A percentile compares a stretch with the other conserved stretches of the same genome.
Conservation (phyloP, 2,329 filamentous ascomycete genomes). For the Drechmeria coniospora region DNA sequence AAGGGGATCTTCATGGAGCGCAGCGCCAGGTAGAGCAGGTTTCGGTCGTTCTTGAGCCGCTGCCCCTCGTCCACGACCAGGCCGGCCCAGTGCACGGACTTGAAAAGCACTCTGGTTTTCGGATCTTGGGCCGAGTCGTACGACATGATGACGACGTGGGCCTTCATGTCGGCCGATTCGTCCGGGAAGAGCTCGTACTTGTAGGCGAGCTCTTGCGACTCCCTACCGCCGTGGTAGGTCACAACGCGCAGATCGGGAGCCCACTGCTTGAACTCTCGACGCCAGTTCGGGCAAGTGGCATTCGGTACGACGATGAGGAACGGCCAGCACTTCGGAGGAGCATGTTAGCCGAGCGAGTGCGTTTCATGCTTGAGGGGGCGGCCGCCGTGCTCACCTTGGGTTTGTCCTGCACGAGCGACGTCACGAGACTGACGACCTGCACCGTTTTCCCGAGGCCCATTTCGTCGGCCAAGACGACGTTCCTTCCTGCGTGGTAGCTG, state of each 20-base stretch:
- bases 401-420: slow-evolving; percentile 51
- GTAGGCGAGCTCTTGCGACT: slow-evolving; percentile 61
- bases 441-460: slow-evolving; percentile 98
- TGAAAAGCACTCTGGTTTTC: slow-evolving; percentile 49
- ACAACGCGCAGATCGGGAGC: slow-evolving; percentile 73
- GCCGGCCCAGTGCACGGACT: slow-evolving; percentile 64
- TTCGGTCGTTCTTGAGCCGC: slow-evolving; percentile 84
- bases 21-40: slow-evolving; percentile 62
- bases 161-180: slow-evolving; percentile 52
- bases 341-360: background rate
- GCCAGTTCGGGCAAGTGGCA: slow-evolving; percentile 94
- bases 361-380: no score
- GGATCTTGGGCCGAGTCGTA: slow-evolving; percentile 79
- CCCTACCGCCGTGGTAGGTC: slow-evolving; percentile 72
- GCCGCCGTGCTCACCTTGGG: slow-evolving; percentile 24
- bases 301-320: slow-evolving; percentile 91
- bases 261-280: slow-evolving; percentile 90
- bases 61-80: slow-evolving; percentile 92
- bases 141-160: slow-evolving; percentile 86
- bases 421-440: slow-evolving; percentile 72
- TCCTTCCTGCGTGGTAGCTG: slow-evolving; percentile 70
- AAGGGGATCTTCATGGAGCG: slow-evolving; percentile 63
- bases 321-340: slow-evolving; percentile 51
- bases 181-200: slow-evolving; percentile 73
- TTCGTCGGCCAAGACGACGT: slow-evolving; percentile 86